Evolutionary conservation across 2,329 filamentous ascomycete species (phyloP).

Genomic region (Cercospora brassicicola): DNA sequence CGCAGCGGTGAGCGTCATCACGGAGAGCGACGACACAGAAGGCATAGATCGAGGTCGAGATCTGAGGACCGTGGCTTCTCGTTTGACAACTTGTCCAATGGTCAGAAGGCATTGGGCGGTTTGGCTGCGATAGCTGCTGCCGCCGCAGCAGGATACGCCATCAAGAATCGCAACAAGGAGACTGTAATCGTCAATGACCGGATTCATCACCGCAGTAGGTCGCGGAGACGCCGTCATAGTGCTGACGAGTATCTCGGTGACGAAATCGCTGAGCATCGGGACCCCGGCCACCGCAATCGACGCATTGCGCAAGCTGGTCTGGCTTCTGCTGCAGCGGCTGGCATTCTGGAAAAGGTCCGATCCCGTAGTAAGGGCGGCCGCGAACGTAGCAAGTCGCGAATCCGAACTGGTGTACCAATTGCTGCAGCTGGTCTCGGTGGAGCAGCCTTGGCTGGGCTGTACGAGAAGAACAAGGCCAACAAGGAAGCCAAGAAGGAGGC

Average conservation of each 20-base stretch:
- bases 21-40: conserved; percentile 28
- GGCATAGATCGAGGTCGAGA: conserved; percentile 39
- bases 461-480: conserved; percentile 63
- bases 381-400: conserved; percentile 54
- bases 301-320: conserved; percentile 63
- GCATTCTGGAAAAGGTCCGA: conserved; percentile 58
- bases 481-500: conserved; percentile 54
- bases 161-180: conserved; percentile 52
- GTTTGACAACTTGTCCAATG: conserved; percentile 41
- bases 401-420: conserved; percentile 60
- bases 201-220: conserved; percentile 44
- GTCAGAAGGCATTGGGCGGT: conserved; percentile 55
- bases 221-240: conserved; percentile 47
- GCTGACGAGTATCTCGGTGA: conserved; percentile 34
- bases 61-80: conserved; percentile 37
- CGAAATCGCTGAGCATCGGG: conserved; percentile 28
- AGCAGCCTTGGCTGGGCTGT: conserved; percentile 61
- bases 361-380: conserved; percentile 58
- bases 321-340: conserved; percentile 62
- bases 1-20: conserved; percentile 25
- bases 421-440: conserved; percentile 61
- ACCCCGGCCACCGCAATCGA: conserved; percentile 56
- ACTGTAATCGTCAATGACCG: conserved; percentile 47
- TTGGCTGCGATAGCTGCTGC: conserved; percentile 62
- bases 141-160: conserved; percentile 57